Evolutionary conservation across 352 stramenopile genomes (phyloP).

Genomic region (Phytopythium chamaehyphon): DNA sequence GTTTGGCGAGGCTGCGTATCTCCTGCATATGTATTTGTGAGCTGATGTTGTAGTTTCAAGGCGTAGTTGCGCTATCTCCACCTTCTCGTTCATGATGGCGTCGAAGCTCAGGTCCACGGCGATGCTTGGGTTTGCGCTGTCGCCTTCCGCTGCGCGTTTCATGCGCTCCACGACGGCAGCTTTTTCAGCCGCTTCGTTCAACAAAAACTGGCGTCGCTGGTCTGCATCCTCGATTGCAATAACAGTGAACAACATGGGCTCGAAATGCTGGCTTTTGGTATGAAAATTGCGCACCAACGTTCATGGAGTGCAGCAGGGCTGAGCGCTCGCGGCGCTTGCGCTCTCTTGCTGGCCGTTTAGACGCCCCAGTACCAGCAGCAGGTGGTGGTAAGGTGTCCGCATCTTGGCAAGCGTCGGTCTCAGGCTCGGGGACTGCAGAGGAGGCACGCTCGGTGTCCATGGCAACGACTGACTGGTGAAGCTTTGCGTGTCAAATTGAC

Average conservation of each 20-base stretch:
- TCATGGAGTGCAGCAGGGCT: conserved; percentile 60
- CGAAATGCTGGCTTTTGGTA: not conserved
- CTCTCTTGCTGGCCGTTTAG: conserved; percentile 22
- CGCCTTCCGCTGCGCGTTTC: conserved; percentile 14
- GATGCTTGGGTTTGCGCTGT: conserved; percentile 33
- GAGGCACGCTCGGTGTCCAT: too few species aligned
- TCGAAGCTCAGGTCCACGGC: conserved; percentile 73
- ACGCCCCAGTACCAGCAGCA: not conserved
- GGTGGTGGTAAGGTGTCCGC: too few species aligned
- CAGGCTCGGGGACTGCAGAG: too few species aligned
- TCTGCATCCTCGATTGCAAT: conserved; percentile 19
- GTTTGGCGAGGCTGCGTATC: conserved; percentile 63
- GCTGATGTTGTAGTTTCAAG: not conserved
- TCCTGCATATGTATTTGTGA: conserved; percentile 26
- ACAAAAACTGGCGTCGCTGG: conserved; percentile 42
- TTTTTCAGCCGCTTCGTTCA: conserved; percentile 35
- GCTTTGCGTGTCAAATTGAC: too few species aligned
- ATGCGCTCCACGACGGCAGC: conserved; percentile 23
- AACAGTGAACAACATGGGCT: not conserved
- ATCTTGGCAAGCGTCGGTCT: not conserved
- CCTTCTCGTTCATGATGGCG: conserved; percentile 81
- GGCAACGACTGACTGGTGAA: too few species aligned
- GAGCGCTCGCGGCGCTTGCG: conserved; percentile 52
- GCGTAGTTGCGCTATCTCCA: conserved; percentile 6
- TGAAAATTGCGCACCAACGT: conserved; percentile 21